Base-by-base conservation (phyloP, 2,329 filamentous ascomycete genomes). In the Colletotrichum zoysiae region DNA sequence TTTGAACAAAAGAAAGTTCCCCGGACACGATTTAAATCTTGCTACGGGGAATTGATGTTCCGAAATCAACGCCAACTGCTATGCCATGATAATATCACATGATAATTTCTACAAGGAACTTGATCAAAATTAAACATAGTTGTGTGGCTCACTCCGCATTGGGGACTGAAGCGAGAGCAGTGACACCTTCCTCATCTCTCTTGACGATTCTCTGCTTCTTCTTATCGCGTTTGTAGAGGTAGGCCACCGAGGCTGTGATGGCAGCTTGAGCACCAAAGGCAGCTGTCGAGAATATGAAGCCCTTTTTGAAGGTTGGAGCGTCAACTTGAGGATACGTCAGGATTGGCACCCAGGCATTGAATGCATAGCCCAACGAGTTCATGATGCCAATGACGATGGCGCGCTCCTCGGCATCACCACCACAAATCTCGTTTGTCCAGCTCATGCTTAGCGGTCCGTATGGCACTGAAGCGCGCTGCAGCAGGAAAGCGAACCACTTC, bases 291-390 rank as follows among this genome's bases (percentile, higher is more conserved):
- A 82, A 84, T 0, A 80, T 76, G 50, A 81, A 85, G 1, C 84
- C 84, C 67, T 85, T 86, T 0, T 79, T 78, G 61, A 80, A 86
- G 2, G 79, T 74, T 1, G 84, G 84, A 0, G 80, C 80, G 69
- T 86, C 83, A 3, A 83, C 80, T 0, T 84, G 86, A 0, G 79
- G 80, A 74, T 88, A 90, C 0, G 85, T 83, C 16, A 90, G 75
- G 2, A 89, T 74, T 4, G 84, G 85, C 3, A 86, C 89, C 87
- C 87, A 90, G 0, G 85, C 87, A 86, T 89, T 0, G 86, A 86
- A 0, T 84, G 88, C 76, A 88, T 70, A 73, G 0, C 67, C 67
- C 16, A 73, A 8, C 0, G 66, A 71, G 42, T 73, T 73, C 70
- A 73, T 73, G 20, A 71, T 71, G 6, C 70, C 70, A 2, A 71